Percentiles rank a stretch among this genome's conserved stretches.
Conservation (phyloP, 441 rosid species). For the Kokia cookei region DNA sequence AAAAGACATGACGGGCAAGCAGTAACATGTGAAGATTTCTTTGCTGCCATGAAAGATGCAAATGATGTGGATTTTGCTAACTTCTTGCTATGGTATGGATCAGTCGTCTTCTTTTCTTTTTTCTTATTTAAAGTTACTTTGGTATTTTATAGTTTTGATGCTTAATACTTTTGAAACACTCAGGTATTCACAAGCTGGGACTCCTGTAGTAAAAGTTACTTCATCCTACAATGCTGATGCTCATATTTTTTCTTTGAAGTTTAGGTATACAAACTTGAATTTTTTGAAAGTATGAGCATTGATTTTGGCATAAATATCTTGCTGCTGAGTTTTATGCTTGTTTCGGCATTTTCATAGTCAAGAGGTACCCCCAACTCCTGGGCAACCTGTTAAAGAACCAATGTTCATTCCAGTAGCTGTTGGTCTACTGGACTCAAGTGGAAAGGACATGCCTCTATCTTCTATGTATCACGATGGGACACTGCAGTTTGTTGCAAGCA, state of each 20-base stretch:
- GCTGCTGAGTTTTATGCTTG: slow-evolving; percentile 2
- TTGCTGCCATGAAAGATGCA: slow-evolving; percentile 95
- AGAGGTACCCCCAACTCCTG: slow-evolving; percentile 84
- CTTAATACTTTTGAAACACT: slow-evolving; percentile 9
- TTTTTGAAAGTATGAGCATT: background rate
- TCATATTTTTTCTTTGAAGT: slow-evolving; percentile 73
- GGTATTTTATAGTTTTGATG: slow-evolving; percentile 3
- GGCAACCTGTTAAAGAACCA: slow-evolving; percentile 86
- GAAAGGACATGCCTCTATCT: slow-evolving; percentile 74
- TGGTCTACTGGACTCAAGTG: slow-evolving; percentile 75
- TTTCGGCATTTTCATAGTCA: slow-evolving; percentile 47
- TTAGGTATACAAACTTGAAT: slow-evolving; percentile 43
- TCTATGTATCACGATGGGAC: slow-evolving; percentile 68
- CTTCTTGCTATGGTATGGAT: slow-evolving; percentile 76
- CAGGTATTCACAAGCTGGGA: slow-evolving; percentile 99
- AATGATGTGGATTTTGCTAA: slow-evolving; percentile 87
- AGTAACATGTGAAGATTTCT: slow-evolving; percentile 96
- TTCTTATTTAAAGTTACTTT: background rate
- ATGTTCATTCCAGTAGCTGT: slow-evolving; percentile 86
- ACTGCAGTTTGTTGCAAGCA: slow-evolving; percentile 40
- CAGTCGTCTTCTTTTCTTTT: background rate
- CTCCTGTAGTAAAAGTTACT: slow-evolving; percentile 80
- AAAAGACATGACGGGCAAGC: slow-evolving; percentile 96
- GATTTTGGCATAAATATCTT: background rate
- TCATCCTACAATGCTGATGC: slow-evolving; percentile 75